Evolutionary conservation across 2,329 filamentous ascomycete species (phyloP).

Genomic region (Magnaporthiopsis rhizophila): DNA sequence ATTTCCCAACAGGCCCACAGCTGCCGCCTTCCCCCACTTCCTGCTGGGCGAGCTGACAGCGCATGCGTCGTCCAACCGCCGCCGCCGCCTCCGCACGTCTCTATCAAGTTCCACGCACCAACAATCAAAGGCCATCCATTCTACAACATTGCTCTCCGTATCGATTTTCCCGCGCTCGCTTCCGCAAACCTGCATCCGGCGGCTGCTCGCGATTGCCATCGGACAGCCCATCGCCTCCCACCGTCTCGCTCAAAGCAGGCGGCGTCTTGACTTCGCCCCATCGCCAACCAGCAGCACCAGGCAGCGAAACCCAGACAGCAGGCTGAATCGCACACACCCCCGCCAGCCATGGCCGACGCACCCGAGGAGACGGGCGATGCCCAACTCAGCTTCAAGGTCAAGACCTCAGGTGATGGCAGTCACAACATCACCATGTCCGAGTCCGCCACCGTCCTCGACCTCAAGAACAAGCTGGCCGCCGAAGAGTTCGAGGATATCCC

Average conservation of each 20-base stretch:
- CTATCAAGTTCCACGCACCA: background rate
- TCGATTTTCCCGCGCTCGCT: background rate
- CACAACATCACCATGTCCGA: conserved; percentile 75
- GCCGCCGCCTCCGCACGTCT: background rate
- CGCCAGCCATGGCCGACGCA: conserved; percentile 54
- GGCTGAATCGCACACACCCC: background rate
- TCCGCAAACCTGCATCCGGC: background rate
- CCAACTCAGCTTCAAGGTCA: conserved; percentile 92
- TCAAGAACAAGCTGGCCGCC: conserved; percentile 81
- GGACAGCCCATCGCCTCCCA: background rate
- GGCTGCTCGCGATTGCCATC: background rate
- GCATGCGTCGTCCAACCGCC: background rate
- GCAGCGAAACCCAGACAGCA: background rate
- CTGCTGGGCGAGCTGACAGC: background rate
- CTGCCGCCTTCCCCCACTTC: background rate
- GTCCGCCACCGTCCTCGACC: conserved; percentile 68
- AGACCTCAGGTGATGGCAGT: conserved; percentile 85
- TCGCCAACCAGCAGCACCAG: background rate
- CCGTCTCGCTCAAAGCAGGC: background rate
- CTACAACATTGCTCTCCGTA: background rate
- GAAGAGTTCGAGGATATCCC: conserved; percentile 81
- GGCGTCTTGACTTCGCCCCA: background rate
- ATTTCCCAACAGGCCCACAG: background rate
- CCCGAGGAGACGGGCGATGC: conserved; percentile 53
- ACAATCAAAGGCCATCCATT: no score